Conservation (phyloP, 2,329 filamentous ascomycete species). For the Lasiodiplodia hormozganensis region DNA sequence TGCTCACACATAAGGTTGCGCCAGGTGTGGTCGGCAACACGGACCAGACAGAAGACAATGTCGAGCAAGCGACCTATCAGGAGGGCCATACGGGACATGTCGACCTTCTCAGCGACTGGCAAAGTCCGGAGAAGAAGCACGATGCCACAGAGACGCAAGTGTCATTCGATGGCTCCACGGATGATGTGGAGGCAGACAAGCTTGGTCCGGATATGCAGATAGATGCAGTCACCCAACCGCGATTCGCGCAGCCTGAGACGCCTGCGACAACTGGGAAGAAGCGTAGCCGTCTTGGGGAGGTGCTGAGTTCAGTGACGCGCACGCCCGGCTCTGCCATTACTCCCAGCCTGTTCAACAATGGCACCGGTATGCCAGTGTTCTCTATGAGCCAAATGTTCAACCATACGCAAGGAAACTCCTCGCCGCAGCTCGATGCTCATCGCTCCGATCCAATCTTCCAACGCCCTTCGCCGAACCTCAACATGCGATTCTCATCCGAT, state of each 20-base stretch:
- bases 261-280: constrained; percentile 51
- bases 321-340: constrained; percentile 49
- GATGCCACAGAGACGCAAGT: background rate
- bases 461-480: constrained; percentile 54
- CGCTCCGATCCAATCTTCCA: constrained; percentile 54
- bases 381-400: constrained; percentile 56
- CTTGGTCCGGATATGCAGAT: constrained; percentile 24
- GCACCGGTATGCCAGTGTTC: constrained; percentile 43
- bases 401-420: constrained; percentile 54
- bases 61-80: background rate
- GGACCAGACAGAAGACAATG: background rate
- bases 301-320: constrained; percentile 49
- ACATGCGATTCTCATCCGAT: constrained; percentile 46
- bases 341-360: constrained; percentile 45
- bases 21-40: background rate
- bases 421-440: constrained; percentile 46
- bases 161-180: background rate
- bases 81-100: constrained; percentile 42
- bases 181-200: background rate
- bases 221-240: constrained; percentile 41
- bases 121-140: background rate
- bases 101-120: constrained; percentile 39
- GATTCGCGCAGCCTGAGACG: constrained; percentile 48
- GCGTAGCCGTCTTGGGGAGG: constrained; percentile 47
- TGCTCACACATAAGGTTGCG: background rate